phyloP scores from a whole-genome alignment of 1,284 basidiomycete genomes.

The Rhodofomes roseus region DNA sequence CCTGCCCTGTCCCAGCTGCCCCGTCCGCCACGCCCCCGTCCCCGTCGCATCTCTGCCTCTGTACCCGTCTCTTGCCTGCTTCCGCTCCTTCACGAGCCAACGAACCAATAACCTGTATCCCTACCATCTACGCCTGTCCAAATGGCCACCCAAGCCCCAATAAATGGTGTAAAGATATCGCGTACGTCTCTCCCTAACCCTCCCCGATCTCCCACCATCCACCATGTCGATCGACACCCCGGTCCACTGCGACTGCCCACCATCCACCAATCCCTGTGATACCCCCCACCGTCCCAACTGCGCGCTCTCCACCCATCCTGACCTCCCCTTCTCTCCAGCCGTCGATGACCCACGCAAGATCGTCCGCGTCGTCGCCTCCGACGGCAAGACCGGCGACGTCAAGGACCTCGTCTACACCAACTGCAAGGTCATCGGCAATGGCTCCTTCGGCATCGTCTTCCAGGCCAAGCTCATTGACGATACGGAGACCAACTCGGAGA shows the following conservation, averaged over 20 bases:
- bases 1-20: background rate
- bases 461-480: slow-evolving; percentile 73
- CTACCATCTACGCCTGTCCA: slow-evolving; percentile 20
- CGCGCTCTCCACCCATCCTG: slow-evolving; percentile 18
- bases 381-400: slow-evolving; percentile 90
- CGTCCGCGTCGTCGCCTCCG: slow-evolving; percentile 91
- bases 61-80: slow-evolving; percentile 4
- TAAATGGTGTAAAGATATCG: slow-evolving; percentile 89
- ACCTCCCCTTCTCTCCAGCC: slow-evolving; percentile 39
- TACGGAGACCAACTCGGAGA: slow-evolving; percentile 72
- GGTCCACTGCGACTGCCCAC: background rate
- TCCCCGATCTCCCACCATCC: slow-evolving; percentile 27
- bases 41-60: slow-evolving; percentile 4
- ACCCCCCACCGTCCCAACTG: slow-evolving; percentile 12
- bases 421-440: slow-evolving; percentile 98
- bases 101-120: slow-evolving; percentile 25
- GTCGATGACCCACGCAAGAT: slow-evolving; percentile 95
- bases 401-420: slow-evolving; percentile 92
- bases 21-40: slow-evolving; percentile 3
- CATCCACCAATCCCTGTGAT: background rate
- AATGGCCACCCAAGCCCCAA: slow-evolving; percentile 78
- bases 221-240: slow-evolving; percentile 5
- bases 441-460: slow-evolving; percentile 98
- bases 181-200: slow-evolving; percentile 51
- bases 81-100: slow-evolving; percentile 12